phyloP scores from a whole-genome alignment of 2,329 filamentous ascomycete species.

The Pestalotiopsis sp. region DNA sequence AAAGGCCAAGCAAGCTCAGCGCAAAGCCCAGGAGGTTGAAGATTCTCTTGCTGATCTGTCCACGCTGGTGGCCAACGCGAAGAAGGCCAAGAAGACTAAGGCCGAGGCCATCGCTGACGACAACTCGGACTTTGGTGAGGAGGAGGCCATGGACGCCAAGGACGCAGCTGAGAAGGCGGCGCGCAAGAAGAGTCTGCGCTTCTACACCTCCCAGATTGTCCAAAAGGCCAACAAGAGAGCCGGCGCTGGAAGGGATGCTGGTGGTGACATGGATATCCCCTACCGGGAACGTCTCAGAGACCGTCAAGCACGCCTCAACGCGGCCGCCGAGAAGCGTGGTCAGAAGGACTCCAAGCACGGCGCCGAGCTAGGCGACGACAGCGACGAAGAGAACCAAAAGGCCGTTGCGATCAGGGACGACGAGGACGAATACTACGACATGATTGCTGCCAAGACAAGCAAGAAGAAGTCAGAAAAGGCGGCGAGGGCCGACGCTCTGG shows the following conservation, averaged over 20 bases:
- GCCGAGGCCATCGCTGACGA: constrained; percentile 51
- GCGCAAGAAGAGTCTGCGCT: constrained; percentile 89
- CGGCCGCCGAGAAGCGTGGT: constrained; percentile 85
- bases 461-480: constrained; percentile 76
- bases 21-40: constrained; percentile 63
- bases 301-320: constrained; percentile 81
- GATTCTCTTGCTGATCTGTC: constrained; percentile 72
- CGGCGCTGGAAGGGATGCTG: constrained; percentile 71
- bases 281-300: constrained; percentile 88
- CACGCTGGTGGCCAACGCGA: constrained; percentile 54
- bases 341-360: constrained; percentile 64
- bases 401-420: constrained; percentile 52
- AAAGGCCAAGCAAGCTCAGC: constrained; percentile 39
- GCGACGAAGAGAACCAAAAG: constrained; percentile 67
- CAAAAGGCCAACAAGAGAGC: constrained; percentile 90
- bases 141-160: constrained; percentile 74
- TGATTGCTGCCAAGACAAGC: constrained; percentile 71
- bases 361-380: constrained; percentile 68
- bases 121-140: constrained; percentile 92
- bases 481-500: constrained; percentile 56
- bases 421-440: constrained; percentile 84
- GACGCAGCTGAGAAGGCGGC: constrained; percentile 85
- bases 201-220: constrained; percentile 97
- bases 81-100: constrained; percentile 49
- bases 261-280: constrained; percentile 82